These are phyloP conservation scores for Didymella segeticola DNA, from an alignment of 2,329 filamentous ascomycete genomes.

Conservation along the genomic window DNA sequence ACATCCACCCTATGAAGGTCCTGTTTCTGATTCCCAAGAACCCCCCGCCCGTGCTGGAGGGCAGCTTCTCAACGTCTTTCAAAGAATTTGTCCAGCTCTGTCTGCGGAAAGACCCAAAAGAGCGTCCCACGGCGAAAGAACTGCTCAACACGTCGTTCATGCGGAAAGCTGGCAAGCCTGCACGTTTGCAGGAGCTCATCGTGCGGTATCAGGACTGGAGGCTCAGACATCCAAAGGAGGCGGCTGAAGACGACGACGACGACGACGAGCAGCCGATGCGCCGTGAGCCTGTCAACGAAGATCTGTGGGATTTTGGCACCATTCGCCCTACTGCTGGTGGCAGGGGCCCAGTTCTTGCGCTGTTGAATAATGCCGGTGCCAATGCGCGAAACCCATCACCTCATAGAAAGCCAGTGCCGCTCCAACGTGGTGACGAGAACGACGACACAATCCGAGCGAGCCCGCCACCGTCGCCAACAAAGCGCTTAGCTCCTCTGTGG, in stretches of 20 bases:
- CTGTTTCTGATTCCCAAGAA: slow-evolving; percentile 97
- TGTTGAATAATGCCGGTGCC: slow-evolving; percentile 80
- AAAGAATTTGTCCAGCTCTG: slow-evolving; percentile 68
- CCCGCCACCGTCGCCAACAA: slow-evolving; percentile 53
- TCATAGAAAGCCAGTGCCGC: slow-evolving; percentile 43
- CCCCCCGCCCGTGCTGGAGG: slow-evolving; percentile 74
- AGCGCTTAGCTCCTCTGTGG: slow-evolving; percentile 42
- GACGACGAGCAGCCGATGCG: slow-evolving; percentile 47
- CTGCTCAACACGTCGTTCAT: slow-evolving; percentile 90
- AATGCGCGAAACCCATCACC: slow-evolving; percentile 67
- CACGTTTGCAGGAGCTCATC: slow-evolving; percentile 95
- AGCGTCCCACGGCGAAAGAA: slow-evolving; percentile 85
- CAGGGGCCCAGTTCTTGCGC: slow-evolving; percentile 65
- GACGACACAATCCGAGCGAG: slow-evolving; percentile 45
- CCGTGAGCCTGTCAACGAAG: slow-evolving; percentile 69
- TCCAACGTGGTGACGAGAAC: slow-evolving; percentile 43
- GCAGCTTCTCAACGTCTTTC: slow-evolving; percentile 57
- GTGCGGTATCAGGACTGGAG: slow-evolving; percentile 89
- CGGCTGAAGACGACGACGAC: slow-evolving; percentile 57
- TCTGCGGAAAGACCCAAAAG: slow-evolving; percentile 85
- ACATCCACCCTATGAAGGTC: slow-evolving; percentile 99
- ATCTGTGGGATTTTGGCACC: slow-evolving; percentile 98
- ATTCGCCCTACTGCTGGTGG: slow-evolving; percentile 71
- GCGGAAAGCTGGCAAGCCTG: slow-evolving; percentile 89
- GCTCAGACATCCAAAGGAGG: slow-evolving; percentile 75